phyloP scores from a whole-genome alignment of 331 rosid species.

The Quercus lobata region DNA sequence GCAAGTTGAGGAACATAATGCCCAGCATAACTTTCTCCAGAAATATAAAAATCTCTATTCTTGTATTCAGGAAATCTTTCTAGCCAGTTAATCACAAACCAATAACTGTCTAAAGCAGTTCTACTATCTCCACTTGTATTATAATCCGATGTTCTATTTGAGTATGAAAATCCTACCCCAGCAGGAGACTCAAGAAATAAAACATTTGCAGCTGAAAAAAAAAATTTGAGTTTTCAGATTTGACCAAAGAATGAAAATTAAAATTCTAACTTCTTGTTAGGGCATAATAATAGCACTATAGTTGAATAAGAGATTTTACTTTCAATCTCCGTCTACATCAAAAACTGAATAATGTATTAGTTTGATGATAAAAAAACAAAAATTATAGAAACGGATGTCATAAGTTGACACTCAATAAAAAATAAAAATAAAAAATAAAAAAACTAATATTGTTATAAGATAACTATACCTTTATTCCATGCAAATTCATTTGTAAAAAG shows the following conservation, averaged over 20 bases:
- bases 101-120: slow-evolving; percentile 62
- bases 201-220: slow-evolving; percentile 63
- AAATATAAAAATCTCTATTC: slow-evolving; percentile 53
- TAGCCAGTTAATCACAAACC: slow-evolving; percentile 67
- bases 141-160: slow-evolving; percentile 68
- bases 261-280: not conserved
- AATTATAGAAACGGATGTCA: fast-evolving
- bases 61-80: slow-evolving; percentile 82
- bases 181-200: slow-evolving; percentile 78
- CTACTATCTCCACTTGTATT: slow-evolving; percentile 39
- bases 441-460: too few relatives aligned
- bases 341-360: too few relatives aligned
- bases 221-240: not conserved
- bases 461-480: slow-evolving; percentile 60
- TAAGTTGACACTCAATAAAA: fast-evolving
- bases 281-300: not conserved
- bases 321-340: fast-evolving
- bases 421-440: too few relatives aligned
- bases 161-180: slow-evolving; percentile 86
- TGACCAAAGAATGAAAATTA: not conserved
- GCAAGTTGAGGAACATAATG: slow-evolving; percentile 90
- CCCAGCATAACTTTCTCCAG: slow-evolving; percentile 91
- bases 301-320: too few relatives aligned
- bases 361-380: too few relatives aligned
- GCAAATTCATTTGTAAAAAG: slow-evolving; percentile 47